A percentile compares a stretch with the other conserved stretches of the same genome.
phyloP scores from a whole-genome alignment of 1,284 basidiomycete genomes.

The Ustilago nuda region DNA sequence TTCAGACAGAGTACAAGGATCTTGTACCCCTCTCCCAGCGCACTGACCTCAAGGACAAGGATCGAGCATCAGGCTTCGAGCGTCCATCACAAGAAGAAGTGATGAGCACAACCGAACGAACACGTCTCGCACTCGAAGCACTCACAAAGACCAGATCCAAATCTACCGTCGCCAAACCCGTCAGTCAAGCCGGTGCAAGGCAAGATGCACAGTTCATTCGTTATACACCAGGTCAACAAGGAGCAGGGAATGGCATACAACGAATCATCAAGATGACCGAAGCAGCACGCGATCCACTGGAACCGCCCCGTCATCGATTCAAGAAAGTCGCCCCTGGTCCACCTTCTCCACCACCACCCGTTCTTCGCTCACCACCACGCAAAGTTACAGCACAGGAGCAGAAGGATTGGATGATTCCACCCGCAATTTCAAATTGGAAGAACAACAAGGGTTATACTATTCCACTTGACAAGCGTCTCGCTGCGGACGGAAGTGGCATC shows the following conservation, averaged over 20 bases:
- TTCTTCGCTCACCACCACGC: constrained; percentile 92
- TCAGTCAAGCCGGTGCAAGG: constrained; percentile 47
- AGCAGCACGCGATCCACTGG: constrained; percentile 85
- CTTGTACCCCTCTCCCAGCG: constrained; percentile 91
- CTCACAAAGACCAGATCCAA: constrained; percentile 96
- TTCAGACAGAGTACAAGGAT: constrained; percentile 97
- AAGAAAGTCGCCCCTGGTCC: constrained; percentile 97
- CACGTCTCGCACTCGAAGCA: constrained; percentile 89
- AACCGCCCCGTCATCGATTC: constrained; percentile 96
- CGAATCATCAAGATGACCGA: constrained; percentile 97
- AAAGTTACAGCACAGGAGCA: constrained; percentile 96
- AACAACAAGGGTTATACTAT: constrained; percentile 99
- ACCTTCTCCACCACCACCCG: constrained; percentile 95
- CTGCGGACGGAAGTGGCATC: constrained; percentile 94
- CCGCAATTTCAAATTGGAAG: constrained; percentile 99
- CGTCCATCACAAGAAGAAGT: constrained; percentile 92
- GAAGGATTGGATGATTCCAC: constrained; percentile 99
- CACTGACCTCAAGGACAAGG: constrained; percentile 78
- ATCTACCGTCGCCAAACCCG: constrained; percentile 82
- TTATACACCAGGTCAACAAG: constrained; percentile 89
- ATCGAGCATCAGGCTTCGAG: constrained; percentile 77
- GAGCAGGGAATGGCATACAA: constrained; percentile 80
- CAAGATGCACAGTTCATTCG: constrained; percentile 79
- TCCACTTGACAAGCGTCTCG: constrained; percentile 95
- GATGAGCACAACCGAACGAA: constrained; percentile 87